Conservation (phyloP, 2,329 filamentous ascomycete genomes). For the Neofusicoccum umdonicola region DNA sequence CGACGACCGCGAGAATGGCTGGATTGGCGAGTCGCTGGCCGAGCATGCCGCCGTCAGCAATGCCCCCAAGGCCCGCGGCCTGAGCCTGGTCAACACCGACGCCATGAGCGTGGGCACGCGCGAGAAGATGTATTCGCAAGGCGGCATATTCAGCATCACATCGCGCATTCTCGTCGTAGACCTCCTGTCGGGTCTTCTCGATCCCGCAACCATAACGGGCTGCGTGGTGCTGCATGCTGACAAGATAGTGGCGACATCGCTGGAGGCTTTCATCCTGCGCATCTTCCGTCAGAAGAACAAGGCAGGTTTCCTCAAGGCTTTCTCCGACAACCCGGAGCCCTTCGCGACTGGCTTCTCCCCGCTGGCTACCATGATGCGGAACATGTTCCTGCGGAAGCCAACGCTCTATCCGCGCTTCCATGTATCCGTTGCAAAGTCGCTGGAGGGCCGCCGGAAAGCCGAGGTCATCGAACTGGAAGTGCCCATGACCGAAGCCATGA, state of each 20-base stretch:
- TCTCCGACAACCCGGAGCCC: slow-evolving; percentile 89
- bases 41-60: slow-evolving; percentile 92
- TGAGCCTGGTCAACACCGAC: slow-evolving; percentile 93
- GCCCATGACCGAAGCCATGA: slow-evolving; percentile 92
- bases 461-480: slow-evolving; percentile 97
- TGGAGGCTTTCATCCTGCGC: slow-evolving; percentile 91
- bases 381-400: slow-evolving; percentile 82
- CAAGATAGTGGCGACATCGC: slow-evolving; percentile 75
- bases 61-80: slow-evolving; percentile 74
- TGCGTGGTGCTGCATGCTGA: slow-evolving; percentile 87
- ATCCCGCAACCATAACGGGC: slow-evolving; percentile 82
- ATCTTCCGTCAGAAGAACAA: slow-evolving; percentile 96
- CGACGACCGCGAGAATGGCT: slow-evolving; percentile 89
- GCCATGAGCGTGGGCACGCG: slow-evolving; percentile 80
- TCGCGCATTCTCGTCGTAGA: slow-evolving; percentile 94
- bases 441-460: slow-evolving; percentile 88
- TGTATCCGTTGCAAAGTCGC: slow-evolving; percentile 78
- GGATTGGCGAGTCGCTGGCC: slow-evolving; percentile 93
- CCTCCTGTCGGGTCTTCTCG: slow-evolving; percentile 77
- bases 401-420: slow-evolving; percentile 94
- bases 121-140: slow-evolving; percentile 86
- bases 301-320: slow-evolving; percentile 88
- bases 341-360: slow-evolving; percentile 87
- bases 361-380: slow-evolving; percentile 85
- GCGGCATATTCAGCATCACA: slow-evolving; percentile 93